Evolutionary conservation across 371 early-diverging fungal species (phyloP), one percentile per base, ranked within the genome.

Genomic region (Mucor sp.): DNA sequence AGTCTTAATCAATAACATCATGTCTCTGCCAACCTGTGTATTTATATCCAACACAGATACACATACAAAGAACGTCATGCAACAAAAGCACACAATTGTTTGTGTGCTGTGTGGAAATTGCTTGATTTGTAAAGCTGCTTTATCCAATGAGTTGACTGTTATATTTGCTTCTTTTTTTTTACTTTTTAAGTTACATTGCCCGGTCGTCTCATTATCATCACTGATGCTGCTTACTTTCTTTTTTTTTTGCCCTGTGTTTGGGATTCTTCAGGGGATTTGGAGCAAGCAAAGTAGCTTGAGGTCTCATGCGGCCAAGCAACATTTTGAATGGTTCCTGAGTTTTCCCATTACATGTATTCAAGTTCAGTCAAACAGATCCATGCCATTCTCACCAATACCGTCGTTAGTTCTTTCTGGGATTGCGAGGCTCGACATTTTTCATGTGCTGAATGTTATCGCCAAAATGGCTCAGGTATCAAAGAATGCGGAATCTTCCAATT

Each of bases 51-150:
- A 19, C 19, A 44, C 19, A 19, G 7, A 19, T 44, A 50, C 23
- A 30, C n/a, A 56, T 32, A 56, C 32, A 56, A 30, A 56, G 62
- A 32, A 50, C 63, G 53, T 63, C 55, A 63, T 63, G 63, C 63
- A 62, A 63, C 35, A 63, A 30, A 48, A 21, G 50, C 50, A 50
- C 25, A 25, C 50, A 50, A 50, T 21, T 50, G 44, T 44, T 37
- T 44, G 44, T 44, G 17, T 44, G 8, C 7, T 44, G n/a, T 44
- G 44, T 44, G 44, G 44, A 44, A n/a, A 44, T 44, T 44, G 19
- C 44, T 25, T 23, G 8, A 50, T 50, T 50, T 21, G 50, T 23
- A 3, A 50, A 25, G 50, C 23, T 50, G 50, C 25, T 12, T 12
- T 25, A 50, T 25, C 21, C 50, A 50, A 50, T 25, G 50, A 50